These are phyloP conservation scores for Euryodendron excelsum DNA, from an alignment of 148 eudicot species.

Conservation along the genomic window DNA sequence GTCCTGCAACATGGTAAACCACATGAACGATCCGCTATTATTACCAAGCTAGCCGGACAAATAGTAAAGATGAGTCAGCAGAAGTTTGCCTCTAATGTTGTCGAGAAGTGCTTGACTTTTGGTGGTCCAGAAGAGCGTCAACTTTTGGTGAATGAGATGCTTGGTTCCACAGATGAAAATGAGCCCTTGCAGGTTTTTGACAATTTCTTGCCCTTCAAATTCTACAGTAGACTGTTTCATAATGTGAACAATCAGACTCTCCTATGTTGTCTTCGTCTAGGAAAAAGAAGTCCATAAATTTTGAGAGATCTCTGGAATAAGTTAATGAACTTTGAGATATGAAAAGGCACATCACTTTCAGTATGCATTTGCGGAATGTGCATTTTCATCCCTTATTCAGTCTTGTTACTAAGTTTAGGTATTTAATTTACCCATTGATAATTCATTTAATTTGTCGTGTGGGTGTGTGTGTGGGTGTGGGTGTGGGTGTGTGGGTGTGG, in stretches of 20 bases:
- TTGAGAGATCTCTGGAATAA: neutral
- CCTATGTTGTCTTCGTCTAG: no score
- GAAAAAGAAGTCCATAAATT: neutral
- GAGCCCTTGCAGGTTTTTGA: constrained; percentile 52
- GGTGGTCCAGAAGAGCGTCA: constrained; percentile 62
- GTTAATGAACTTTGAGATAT: neutral
- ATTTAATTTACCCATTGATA: neutral
- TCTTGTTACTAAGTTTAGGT: neutral
- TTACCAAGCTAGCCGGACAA: constrained; percentile 59
- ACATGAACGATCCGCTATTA: constrained; percentile 53
- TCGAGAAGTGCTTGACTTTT: constrained; percentile 62
- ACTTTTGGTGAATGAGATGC: constrained; percentile 59
- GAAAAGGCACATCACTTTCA: neutral
- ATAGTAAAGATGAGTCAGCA: constrained; percentile 72
- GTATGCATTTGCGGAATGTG: no score
- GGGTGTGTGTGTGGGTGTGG: no score
- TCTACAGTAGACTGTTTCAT: neutral
- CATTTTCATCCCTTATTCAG: no score
- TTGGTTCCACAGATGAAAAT: constrained; percentile 59
- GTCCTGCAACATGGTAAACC: constrained; percentile 60
- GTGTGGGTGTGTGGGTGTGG: no score
- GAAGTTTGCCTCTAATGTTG: constrained; percentile 70
- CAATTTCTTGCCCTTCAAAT: neutral
- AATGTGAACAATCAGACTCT: no score
- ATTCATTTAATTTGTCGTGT: no score